These are phyloP conservation scores for Chaetomium cochliodes DNA, from an alignment of 495 filamentous ascomycete species.

Conservation along the genomic window DNA sequence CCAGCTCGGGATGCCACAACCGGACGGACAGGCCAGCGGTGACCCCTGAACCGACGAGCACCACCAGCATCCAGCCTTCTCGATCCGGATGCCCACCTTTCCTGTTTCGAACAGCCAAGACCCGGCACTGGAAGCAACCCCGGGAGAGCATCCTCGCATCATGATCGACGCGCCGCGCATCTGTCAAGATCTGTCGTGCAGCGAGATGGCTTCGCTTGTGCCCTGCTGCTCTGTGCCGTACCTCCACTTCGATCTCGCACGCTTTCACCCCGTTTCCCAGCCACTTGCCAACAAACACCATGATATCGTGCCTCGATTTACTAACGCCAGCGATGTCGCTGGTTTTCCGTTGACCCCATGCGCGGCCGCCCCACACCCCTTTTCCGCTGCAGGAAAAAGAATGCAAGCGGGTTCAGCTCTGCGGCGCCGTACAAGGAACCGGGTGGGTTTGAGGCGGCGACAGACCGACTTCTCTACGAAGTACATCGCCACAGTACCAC, in stretches of 20 bases:
- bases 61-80: conserved; percentile 6
- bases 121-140: conserved; percentile 22
- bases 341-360: not conserved
- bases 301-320: not conserved
- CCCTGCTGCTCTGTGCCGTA: not conserved
- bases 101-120: conserved; percentile 24
- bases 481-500: too few relatives aligned
- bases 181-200: conserved; percentile 43
- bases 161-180: conserved; percentile 38
- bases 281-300: not conserved
- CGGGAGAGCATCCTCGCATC: conserved; percentile 33
- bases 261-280: not conserved
- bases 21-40: conserved; percentile 4
- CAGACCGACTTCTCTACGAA: too few relatives aligned
- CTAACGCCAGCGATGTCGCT: not conserved
- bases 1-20: conserved; percentile 19
- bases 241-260: conserved; percentile 1
- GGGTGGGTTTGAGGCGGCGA: too few relatives aligned
- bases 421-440: not conserved
- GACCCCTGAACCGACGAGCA: conserved; percentile 9
- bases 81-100: conserved; percentile 14
- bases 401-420: conserved; percentile 4
- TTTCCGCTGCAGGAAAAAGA: conserved; percentile 18
- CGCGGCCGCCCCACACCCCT: not conserved
- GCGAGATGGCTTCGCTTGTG: conserved; percentile 22